Percentiles rank a stretch among this genome's conserved stretches.
Evolutionary conservation across 2,329 filamentous ascomycete genomes (phyloP).

Genomic region (Cytospora piceicola): DNA sequence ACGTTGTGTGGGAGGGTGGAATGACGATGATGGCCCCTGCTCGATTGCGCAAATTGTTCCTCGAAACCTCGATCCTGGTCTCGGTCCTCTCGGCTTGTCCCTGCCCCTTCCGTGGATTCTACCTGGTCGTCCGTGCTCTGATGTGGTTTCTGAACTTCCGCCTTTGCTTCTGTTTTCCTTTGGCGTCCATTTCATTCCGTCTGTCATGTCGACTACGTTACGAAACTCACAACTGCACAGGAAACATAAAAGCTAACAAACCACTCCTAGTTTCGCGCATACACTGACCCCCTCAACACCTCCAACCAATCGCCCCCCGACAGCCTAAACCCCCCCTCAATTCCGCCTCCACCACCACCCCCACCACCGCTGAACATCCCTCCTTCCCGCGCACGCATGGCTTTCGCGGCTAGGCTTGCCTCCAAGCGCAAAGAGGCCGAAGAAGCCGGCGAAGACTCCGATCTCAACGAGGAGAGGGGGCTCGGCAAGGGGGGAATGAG

Average conservation of each 20-base stretch:
- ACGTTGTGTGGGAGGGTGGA: conserved; percentile 12
- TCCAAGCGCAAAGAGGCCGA: conserved; percentile 63
- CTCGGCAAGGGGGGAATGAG: conserved; percentile 22
- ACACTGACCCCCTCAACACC: conserved; percentile 58
- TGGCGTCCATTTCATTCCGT: conserved; percentile 1
- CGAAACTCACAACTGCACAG: not conserved
- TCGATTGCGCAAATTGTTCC: not conserved
- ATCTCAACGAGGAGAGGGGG: conserved; percentile 38
- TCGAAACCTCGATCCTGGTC: conserved; percentile 10
- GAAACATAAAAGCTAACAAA: conserved; percentile 20
- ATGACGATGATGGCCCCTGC: conserved; percentile 24
- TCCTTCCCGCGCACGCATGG: conserved; percentile 82
- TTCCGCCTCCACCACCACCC: conserved; percentile 65
- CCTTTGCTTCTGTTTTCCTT: not conserved
- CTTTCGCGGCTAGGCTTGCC: conserved; percentile 86
- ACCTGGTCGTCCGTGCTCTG: conserved; percentile 7
- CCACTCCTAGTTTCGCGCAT: conserved; percentile 58
- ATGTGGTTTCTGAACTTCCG: not conserved
- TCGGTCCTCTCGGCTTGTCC: not conserved
- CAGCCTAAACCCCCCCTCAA: conserved; percentile 58
- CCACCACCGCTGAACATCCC: conserved; percentile 82
- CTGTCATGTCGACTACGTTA: conserved; percentile 7
- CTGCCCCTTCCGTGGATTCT: not conserved
- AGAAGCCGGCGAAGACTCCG: conserved; percentile 46
- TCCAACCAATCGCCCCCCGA: conserved; percentile 41